Evolutionary conservation across 805 yeast species (phyloP).

Genomic region (Starmerella potacharoeniae): DNA sequence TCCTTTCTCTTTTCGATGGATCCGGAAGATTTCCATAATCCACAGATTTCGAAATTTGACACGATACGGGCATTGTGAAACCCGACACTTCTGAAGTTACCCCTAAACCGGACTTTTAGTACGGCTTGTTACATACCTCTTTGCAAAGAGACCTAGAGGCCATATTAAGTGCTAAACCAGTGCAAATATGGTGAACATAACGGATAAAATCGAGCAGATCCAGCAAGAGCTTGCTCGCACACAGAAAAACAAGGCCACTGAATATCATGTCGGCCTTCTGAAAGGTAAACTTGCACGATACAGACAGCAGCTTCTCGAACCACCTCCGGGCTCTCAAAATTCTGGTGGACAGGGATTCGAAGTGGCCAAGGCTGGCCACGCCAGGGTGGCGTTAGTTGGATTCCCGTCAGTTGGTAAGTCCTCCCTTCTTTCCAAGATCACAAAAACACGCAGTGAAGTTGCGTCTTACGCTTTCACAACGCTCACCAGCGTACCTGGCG

Average conservation of each 20-base stretch:
- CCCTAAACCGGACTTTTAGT: too few species aligned
- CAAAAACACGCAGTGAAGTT: conserved; percentile 87
- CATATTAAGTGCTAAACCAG: too few species aligned
- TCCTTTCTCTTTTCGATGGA: not conserved
- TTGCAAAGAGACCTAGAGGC: too few species aligned
- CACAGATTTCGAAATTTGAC: not conserved
- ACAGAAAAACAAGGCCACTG: conserved; percentile 96
- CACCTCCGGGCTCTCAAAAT: conserved; percentile 60
- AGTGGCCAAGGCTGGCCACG: conserved; percentile 91
- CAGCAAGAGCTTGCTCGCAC: conserved; percentile 91
- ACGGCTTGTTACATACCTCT: too few species aligned
- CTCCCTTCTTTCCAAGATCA: conserved; percentile 74
- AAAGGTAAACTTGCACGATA: conserved; percentile 91
- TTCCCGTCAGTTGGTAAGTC: conserved; percentile 98
- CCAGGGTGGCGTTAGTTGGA: conserved; percentile 88
- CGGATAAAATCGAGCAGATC: conserved; percentile 74
- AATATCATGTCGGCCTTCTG: conserved; percentile 85
- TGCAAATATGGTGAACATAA: conserved; percentile 24
- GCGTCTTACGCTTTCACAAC: conserved; percentile 95
- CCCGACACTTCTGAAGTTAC: too few species aligned
- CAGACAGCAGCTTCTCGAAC: conserved; percentile 83
- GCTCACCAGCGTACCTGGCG: conserved; percentile 92
- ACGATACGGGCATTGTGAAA: not conserved
- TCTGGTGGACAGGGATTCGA: conserved; percentile 83
- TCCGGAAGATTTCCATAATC: not conserved